Evolutionary conservation across 805 yeast genomes (phyloP).

Genomic region (Wickerhamomyces rabaulensis): DNA sequence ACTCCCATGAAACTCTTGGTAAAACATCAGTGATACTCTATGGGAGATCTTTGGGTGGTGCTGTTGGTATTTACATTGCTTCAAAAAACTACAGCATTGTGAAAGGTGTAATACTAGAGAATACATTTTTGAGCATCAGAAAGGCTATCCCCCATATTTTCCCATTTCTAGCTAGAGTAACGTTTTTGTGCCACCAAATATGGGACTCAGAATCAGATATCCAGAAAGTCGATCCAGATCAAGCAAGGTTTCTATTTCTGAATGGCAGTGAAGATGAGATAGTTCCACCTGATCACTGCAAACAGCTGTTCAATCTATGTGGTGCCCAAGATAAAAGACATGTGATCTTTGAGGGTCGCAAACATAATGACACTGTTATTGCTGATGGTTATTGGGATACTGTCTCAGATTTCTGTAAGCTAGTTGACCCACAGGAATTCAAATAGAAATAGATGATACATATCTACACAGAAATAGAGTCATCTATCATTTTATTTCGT

Average conservation of each 20-base stretch:
- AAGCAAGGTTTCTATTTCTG: slow-evolving; percentile 61
- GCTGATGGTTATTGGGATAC: slow-evolving; percentile 77
- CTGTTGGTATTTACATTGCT: slow-evolving; percentile 82
- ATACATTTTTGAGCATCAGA: slow-evolving; percentile 74
- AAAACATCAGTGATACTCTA: slow-evolving; percentile 58
- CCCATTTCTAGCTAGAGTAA: slow-evolving; percentile 55
- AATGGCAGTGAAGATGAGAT: slow-evolving; percentile 80
- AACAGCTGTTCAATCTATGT: slow-evolving; percentile 46
- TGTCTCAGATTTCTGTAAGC: slow-evolving; percentile 48
- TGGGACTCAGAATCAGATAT: slow-evolving; percentile 79
- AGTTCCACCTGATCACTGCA: slow-evolving; percentile 86
- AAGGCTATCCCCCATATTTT: slow-evolving; percentile 71
- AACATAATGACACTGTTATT: slow-evolving; percentile 79
- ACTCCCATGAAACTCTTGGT: slow-evolving; percentile 45
- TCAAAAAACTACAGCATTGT: slow-evolving; percentile 46
- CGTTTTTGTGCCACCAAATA: slow-evolving; percentile 62
- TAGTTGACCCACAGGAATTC: slow-evolving; percentile 13
- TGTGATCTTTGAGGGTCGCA: slow-evolving; percentile 51
- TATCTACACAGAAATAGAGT: too few species aligned
- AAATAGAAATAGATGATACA: too few species aligned
- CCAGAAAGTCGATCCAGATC: slow-evolving; percentile 38
- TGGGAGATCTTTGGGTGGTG: slow-evolving; percentile 94
- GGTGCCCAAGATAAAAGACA: slow-evolving; percentile 47
- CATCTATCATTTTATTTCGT: too few species aligned
- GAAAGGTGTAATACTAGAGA: slow-evolving; percentile 72